Evolutionary conservation across 1,284 basidiomycete species (phyloP).

Genomic region (Caloboletus firmus): DNA sequence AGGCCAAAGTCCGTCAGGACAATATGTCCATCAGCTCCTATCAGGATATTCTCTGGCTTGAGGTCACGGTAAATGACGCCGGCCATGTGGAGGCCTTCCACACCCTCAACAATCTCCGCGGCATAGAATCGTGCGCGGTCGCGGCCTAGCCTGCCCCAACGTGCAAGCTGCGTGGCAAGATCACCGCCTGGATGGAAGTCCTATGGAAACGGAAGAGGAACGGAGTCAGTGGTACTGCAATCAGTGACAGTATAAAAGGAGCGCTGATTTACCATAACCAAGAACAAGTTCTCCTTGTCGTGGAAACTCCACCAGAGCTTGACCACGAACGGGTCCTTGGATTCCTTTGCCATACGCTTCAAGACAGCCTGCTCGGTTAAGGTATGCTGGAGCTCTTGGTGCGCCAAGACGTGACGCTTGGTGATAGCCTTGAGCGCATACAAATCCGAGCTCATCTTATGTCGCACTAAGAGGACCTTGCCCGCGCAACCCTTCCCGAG

Average conservation of each 20-base stretch:
- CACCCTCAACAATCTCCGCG: conserved; percentile 92
- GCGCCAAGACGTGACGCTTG: conserved; percentile 92
- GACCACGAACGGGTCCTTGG: conserved; percentile 88
- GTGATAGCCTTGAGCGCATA: conserved; percentile 97
- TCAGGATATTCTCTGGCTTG: conserved; percentile 94
- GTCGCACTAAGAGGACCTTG: conserved; percentile 85
- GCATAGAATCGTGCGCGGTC: conserved; percentile 95
- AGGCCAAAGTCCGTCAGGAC: conserved; percentile 95
- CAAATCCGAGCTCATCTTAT: conserved; percentile 68
- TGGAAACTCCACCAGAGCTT: conserved; percentile 96
- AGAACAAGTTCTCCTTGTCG: conserved; percentile 91
- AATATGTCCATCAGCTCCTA: conserved; percentile 90
- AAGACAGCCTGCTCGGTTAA: conserved; percentile 93
- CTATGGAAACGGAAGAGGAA: conserved; percentile 40
- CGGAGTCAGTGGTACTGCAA: conserved; percentile 7
- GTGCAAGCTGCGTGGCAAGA: conserved; percentile 92
- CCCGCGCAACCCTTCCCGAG: conserved; percentile 96
- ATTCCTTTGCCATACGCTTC: conserved; percentile 82
- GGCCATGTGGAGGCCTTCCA: conserved; percentile 85
- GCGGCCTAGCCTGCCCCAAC: conserved; percentile 89
- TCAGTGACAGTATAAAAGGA: conserved; percentile 22
- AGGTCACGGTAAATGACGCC: conserved; percentile 90
- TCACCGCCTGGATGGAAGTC: conserved; percentile 97
- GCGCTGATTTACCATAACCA: conserved; percentile 67
- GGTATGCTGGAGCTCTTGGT: conserved; percentile 94